Percentiles rank a stretch among this genome's conserved stretches.
These are phyloP conservation scores for Gypsophila paniculata DNA, from an alignment of 179 eudicot genomes.

Conservation along the genomic window DNA sequence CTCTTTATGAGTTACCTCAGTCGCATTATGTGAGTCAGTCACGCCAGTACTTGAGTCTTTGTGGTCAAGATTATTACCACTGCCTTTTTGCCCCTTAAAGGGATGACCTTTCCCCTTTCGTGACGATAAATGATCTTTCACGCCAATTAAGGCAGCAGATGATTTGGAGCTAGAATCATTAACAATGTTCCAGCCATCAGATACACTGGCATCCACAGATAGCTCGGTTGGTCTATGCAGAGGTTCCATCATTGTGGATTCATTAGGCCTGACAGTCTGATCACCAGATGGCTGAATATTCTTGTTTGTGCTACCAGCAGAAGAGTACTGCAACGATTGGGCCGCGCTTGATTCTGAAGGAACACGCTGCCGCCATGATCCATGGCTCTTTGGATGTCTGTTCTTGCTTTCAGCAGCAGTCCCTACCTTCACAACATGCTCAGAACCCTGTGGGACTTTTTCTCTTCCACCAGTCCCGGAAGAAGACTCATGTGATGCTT, in stretches of 20 bases:
- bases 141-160: constrained; percentile 22
- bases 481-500: background rate
- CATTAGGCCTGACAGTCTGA: constrained; percentile 18
- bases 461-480: constrained; percentile 35
- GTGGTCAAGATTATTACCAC: constrained; percentile 34
- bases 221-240: constrained; percentile 27
- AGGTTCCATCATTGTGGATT: constrained; percentile 27
- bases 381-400: constrained; percentile 47
- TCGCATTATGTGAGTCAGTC: constrained; percentile 25
- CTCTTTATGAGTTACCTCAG: constrained; percentile 41
- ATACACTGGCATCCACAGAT: constrained; percentile 16
- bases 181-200: constrained; percentile 47
- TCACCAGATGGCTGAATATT: constrained; percentile 26
- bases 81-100: constrained; percentile 42
- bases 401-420: constrained; percentile 10
- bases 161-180: constrained; percentile 32
- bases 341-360: constrained; percentile 33
- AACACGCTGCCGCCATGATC: constrained; percentile 60
- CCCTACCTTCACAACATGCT: background rate
- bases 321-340: constrained; percentile 11
- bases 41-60: constrained; percentile 32
- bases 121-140: constrained; percentile 37
- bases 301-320: constrained; percentile 30
- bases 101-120: constrained; percentile 50
- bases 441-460: constrained; percentile 33